These are phyloP conservation scores for Agrocybe pediades DNA, from an alignment of 768 basidiomycete genomes.

Conservation along the genomic window DNA sequence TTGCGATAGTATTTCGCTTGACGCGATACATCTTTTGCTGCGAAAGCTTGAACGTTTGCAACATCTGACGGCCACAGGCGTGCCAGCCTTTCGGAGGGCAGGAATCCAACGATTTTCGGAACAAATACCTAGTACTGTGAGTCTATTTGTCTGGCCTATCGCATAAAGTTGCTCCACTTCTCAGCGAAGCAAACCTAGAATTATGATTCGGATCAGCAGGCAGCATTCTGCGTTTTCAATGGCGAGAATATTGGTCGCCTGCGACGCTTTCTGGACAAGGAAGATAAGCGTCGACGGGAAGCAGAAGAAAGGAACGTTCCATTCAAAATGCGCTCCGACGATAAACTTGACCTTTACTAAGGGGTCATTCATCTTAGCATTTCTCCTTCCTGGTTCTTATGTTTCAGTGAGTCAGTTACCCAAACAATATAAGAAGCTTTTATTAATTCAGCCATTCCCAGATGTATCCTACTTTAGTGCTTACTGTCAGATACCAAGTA, in stretches of 20 bases:
- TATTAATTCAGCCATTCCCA: background rate
- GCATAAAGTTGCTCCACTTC: slow-evolving; percentile 13
- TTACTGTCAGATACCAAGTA: background rate
- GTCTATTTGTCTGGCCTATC: slow-evolving; percentile 25
- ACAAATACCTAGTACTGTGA: slow-evolving; percentile 59
- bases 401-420: background rate
- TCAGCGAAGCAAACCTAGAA: slow-evolving; percentile 42
- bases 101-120: slow-evolving; percentile 82
- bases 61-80: slow-evolving; percentile 79
- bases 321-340: slow-evolving; percentile 62
- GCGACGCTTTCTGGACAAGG: slow-evolving; percentile 72
- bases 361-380: background rate
- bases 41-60: slow-evolving; percentile 59
- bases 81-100: slow-evolving; percentile 68
- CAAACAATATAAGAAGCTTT: background rate
- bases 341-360: slow-evolving; percentile 64
- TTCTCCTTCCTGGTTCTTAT: slow-evolving; percentile 5
- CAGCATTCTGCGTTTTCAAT: slow-evolving; percentile 79
- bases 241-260: slow-evolving; percentile 66
- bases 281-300: slow-evolving; percentile 55
- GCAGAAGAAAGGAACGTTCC: slow-evolving; percentile 62
- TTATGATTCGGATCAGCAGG: slow-evolving; percentile 64
- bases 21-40: slow-evolving; percentile 72
- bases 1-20: slow-evolving; percentile 79
- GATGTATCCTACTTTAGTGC: background rate